Evolutionary conservation across 2,329 filamentous ascomycete genomes (phyloP), one percentile per base, ranked within the genome.

Genomic region (Madurella mycetomatis): DNA sequence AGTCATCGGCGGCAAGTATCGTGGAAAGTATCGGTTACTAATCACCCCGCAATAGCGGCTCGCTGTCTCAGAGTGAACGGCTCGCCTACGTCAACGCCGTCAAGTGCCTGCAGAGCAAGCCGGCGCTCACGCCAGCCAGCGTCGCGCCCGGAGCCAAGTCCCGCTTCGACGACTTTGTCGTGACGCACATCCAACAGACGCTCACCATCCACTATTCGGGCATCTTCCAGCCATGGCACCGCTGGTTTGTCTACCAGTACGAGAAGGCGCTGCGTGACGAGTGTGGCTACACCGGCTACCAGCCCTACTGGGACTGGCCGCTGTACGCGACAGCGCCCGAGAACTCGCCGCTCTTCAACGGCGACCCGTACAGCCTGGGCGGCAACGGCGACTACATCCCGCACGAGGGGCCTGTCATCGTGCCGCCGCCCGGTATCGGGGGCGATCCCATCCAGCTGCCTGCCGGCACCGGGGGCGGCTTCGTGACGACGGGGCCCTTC

Each of bases 391-490:
- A 55, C 12, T 63, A 51, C 45, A 60, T 68, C 25, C 56, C 65
- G 0, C 41, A 62, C 44, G 52, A 62, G 15, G 34, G 34, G 11
- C 63, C 62, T 3, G 62, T 62, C 18, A 58, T 66, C 5, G 53
- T 64, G 2, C 57, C 67, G 12, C 44, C 59, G 0, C 47, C 42
- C 4, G 72, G 61, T 30, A 59, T 59, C 41, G 57, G 56, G 5
- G 59, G 59, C 48, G 56, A 76, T 9, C 74, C 77, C 1, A 42
- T 50, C 41, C 13, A 34, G 18, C 41, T 53, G 41, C 51, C 51
- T 0, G 69, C 77, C 0, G 81, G 78, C 5, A 69, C 68, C 1
- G 82, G 82, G 8, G 82, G 82, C 34, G 82, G 81, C 16, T 84
- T 81, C 62, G 70, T 84, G 1, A 69, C 65, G 9, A 70, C 68